A percentile compares a stretch with the other conserved stretches of the same genome.
Conservation (phyloP, 2,329 filamentous ascomycete species). For the Blastomyces parvus region DNA sequence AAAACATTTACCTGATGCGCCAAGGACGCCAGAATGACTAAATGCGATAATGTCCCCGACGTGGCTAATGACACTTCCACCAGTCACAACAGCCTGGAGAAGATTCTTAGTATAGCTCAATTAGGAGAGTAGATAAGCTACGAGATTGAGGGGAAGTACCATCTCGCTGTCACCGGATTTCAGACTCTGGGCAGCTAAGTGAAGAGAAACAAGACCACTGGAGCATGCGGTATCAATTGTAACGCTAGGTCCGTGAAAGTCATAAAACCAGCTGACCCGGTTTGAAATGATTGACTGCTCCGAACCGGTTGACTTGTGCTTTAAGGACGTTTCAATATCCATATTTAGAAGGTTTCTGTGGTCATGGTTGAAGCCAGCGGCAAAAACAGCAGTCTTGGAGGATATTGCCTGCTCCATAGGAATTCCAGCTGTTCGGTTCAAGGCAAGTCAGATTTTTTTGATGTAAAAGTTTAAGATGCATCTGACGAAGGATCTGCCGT, state of each 20-base stretch:
- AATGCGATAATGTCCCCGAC: conserved; percentile 11
- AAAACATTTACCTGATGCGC: conserved; percentile 18
- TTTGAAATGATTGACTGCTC: conserved; percentile 21
- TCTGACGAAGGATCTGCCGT: not conserved
- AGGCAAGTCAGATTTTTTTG: not conserved
- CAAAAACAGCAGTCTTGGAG: conserved; percentile 17
- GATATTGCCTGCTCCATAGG: conserved; percentile 14
- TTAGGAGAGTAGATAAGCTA: not conserved
- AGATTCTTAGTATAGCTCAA: not conserved
- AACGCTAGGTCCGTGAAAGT: conserved; percentile 20
- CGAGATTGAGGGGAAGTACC: not conserved
- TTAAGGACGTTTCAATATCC: conserved; percentile 12
- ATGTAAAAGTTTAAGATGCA: not conserved
- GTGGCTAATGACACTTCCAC: conserved; percentile 11
- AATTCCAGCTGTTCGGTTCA: conserved; percentile 15
- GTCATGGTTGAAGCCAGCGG: conserved; percentile 16
- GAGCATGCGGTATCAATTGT: conserved; percentile 24
- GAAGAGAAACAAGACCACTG: conserved; percentile 21
- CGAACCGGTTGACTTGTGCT: conserved; percentile 18
- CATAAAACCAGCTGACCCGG: conserved; percentile 24
- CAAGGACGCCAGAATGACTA: conserved; percentile 13
- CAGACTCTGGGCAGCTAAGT: conserved; percentile 22
- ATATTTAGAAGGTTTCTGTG: conserved; percentile 10
- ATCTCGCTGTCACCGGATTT: conserved; percentile 15
- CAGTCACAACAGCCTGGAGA: conserved; percentile 10